These are phyloP conservation scores for Cornus controversa DNA, from an alignment of 148 eudicot species.

Conservation along the genomic window DNA sequence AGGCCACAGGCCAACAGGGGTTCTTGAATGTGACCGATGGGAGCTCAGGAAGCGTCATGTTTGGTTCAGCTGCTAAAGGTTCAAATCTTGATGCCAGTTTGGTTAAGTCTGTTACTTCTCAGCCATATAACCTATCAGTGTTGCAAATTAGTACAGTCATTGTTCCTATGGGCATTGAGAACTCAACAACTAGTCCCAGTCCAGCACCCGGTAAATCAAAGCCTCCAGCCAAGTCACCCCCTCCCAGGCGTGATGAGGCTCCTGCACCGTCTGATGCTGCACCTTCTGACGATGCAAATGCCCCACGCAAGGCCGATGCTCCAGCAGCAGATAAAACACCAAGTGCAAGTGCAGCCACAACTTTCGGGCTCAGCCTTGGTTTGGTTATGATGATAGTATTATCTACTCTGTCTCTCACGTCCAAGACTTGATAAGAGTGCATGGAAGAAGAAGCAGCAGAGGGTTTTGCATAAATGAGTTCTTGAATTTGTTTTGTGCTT, in stretches of 20 bases:
- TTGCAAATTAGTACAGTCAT: constrained; percentile 36
- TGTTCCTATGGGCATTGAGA: constrained; percentile 24
- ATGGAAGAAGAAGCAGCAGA: neutral
- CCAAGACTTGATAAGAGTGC: neutral
- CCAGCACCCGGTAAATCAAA: constrained; percentile 7
- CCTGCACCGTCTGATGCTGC: constrained; percentile 9
- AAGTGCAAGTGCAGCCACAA: neutral
- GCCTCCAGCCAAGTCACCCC: neutral
- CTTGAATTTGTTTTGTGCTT: neutral
- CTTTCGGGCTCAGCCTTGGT: neutral
- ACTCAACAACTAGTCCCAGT: neutral
- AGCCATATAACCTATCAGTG: constrained; percentile 37
- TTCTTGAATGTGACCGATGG: constrained; percentile 28
- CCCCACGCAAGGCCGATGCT: neutral
- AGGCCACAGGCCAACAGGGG: constrained; percentile 32
- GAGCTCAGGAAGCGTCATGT: constrained; percentile 12
- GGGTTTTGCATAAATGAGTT: neutral
- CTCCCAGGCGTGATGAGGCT: neutral
- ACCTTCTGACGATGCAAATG: too few relatives aligned
- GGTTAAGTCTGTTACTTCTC: constrained; percentile 21
- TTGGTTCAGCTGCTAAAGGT: constrained; percentile 27
- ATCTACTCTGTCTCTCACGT: neutral
- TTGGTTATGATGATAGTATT: neutral
- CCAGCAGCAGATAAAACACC: constrained; percentile 9
- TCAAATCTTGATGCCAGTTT: constrained; percentile 21